A percentile compares a stretch with the other conserved stretches of the same genome.
Conservation (phyloP, 176 grass and related monocot species). For the Musa beccarii region DNA sequence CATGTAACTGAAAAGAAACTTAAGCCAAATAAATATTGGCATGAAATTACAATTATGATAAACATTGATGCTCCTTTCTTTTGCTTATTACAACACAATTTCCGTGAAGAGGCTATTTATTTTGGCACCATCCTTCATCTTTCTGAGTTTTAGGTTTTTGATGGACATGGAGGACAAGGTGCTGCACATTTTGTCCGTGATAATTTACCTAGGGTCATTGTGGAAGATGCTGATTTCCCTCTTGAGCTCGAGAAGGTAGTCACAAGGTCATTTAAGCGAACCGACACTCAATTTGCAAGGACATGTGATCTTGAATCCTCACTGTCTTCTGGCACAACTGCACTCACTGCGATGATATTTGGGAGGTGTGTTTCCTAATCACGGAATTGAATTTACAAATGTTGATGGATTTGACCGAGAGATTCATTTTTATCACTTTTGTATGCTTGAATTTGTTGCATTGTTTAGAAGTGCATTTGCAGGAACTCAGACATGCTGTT, state of each 20-base stretch:
- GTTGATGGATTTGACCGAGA: neutral
- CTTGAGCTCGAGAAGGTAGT: slow-evolving; percentile 72
- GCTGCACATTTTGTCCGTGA: slow-evolving; percentile 75
- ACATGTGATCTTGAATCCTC: slow-evolving; percentile 32
- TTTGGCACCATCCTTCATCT: neutral
- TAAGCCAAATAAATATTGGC: too few species aligned
- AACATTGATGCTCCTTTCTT: neutral
- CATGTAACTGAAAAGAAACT: neutral
- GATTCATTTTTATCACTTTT: neutral
- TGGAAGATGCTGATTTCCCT: slow-evolving; percentile 91
- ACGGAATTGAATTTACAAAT: neutral
- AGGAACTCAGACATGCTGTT: too few species aligned
- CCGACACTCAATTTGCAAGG: slow-evolving; percentile 64
- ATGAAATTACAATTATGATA: too few species aligned
- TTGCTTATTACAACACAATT: neutral
- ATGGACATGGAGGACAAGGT: slow-evolving; percentile 85
- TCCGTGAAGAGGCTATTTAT: neutral
- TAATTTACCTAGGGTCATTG: slow-evolving; percentile 76
- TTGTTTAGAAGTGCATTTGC: too few species aligned
- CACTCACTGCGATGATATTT: slow-evolving; percentile 80
- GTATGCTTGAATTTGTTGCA: too few species aligned
- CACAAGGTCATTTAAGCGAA: slow-evolving; percentile 67
- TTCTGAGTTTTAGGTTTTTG: slow-evolving; percentile 54
- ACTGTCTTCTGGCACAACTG: slow-evolving; percentile 87
- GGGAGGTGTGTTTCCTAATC: slow-evolving; percentile 42